Base-by-base conservation (phyloP, 495 filamentous ascomycete species). In the Aeminium ludgeri region DNA sequence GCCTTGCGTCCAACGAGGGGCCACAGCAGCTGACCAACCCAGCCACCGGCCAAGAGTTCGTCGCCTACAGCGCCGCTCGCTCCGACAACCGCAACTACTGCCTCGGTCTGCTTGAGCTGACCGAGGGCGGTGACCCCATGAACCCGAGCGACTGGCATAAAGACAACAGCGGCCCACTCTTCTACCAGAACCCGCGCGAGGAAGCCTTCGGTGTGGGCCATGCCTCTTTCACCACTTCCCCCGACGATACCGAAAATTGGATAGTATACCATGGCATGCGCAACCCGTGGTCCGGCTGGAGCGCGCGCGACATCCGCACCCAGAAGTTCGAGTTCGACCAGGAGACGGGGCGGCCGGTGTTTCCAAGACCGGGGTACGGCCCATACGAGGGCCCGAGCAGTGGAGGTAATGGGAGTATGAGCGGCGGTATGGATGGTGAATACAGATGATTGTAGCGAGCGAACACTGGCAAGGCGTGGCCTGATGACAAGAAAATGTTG, bases 231-330 rank as follows among this genome's bases (percentile, higher is more conserved):
- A 57, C 52, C 17, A 62, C 56, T 27, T 65, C 61, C 20, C 62
- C 63, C 0, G 65, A 68, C 45, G 62, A 62, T 2, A 59, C 35
- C 1, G 65, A 68, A 48, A 50, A 61, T 36, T 70, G 61, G 44
- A 62, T 68, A 23, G 63, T 70, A 1, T 70, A 70, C 44, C 66
- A 68, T 46, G 66, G 62, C 10, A 62, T 62, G 60, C 33, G 46
- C 30, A 49, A 64, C 46, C 57, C 56, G 12, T 49, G 30, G 13
- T 50, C 53, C 34, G 54, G 56, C n/a, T 64, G 55, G 54, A 34
- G 20, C n/a, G 56, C 58, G n/a, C 47, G 59, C 32, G 60, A 58
- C 17, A 60, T 62, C 32, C 40, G 60, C 7, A 50, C 56, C 30
- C 61, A 64, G 52, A 55, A 48, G 42, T 62, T 64, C 38, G 46